Evolutionary conservation across 2,329 filamentous ascomycete genomes (phyloP).

Genomic region (Bipolaris oryzae): DNA sequence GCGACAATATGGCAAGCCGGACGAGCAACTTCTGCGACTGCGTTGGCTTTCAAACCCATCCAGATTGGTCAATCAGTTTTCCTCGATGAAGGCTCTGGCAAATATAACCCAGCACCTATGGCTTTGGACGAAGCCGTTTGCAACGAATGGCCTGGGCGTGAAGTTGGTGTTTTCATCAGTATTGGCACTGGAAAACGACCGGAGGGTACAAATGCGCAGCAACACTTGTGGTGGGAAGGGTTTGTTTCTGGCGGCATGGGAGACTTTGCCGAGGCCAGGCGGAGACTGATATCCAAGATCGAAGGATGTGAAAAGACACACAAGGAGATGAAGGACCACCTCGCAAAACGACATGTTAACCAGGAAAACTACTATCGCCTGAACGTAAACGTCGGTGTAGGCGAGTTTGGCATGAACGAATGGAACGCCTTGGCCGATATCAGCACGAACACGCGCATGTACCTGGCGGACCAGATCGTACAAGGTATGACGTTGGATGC

Average conservation of each 20-base stretch:
- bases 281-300: conserved; percentile 86
- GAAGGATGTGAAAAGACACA: conserved; percentile 94
- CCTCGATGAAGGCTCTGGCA: conserved; percentile 88
- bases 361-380: conserved; percentile 91
- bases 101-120: conserved; percentile 87
- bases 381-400: conserved; percentile 96
- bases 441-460: conserved; percentile 86
- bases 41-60: conserved; percentile 93
- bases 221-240: conserved; percentile 89
- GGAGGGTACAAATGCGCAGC: conserved; percentile 69
- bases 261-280: conserved; percentile 87
- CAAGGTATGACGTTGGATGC: conserved; percentile 78
- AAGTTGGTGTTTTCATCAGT: conserved; percentile 90
- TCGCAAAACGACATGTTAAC: conserved; percentile 78
- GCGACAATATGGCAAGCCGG: conserved; percentile 98
- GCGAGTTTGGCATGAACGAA: conserved; percentile 98
- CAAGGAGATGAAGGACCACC: conserved; percentile 81
- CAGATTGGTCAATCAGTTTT: conserved; percentile 92
- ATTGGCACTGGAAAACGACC: conserved; percentile 91
- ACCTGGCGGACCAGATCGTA: conserved; percentile 74
- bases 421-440: conserved; percentile 95
- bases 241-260: conserved; percentile 75
- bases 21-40: conserved; percentile 88
- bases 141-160: conserved; percentile 94
- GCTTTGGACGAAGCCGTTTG: conserved; percentile 87